A percentile compares a stretch with the other conserved stretches of the same genome.
Evolutionary conservation across 768 basidiomycete genomes (phyloP).

Genomic region (Tulasnella sp.): DNA sequence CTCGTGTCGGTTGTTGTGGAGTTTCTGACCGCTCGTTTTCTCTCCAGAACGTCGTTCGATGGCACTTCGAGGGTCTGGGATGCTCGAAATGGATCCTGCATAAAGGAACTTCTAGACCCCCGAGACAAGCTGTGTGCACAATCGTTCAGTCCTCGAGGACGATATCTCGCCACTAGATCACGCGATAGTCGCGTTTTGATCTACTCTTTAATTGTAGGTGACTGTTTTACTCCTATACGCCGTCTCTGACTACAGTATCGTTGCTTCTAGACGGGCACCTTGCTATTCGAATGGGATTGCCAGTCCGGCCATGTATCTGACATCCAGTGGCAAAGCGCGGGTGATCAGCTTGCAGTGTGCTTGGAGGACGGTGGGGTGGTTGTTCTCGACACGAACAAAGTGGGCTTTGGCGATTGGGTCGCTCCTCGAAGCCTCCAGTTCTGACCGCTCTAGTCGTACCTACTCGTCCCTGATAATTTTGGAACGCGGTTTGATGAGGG

Average conservation of each 20-base stretch:
- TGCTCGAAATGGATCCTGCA: constrained; percentile 63
- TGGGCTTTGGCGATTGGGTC: constrained; percentile 8
- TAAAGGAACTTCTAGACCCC: constrained; percentile 64
- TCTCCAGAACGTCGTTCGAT: constrained; percentile 67
- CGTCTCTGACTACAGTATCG: background rate
- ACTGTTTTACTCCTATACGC: background rate
- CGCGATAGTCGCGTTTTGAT: constrained; percentile 71
- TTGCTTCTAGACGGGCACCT: constrained; percentile 19
- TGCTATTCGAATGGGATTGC: constrained; percentile 30
- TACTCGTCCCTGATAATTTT: no score
- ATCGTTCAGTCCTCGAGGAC: constrained; percentile 66
- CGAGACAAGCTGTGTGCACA: constrained; percentile 63
- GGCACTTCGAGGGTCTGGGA: constrained; percentile 77
- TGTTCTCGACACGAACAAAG: constrained; percentile 12
- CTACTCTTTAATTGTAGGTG: constrained; percentile 56
- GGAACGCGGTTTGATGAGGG: no score
- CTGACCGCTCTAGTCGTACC: background rate
- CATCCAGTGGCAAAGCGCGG: constrained; percentile 58
- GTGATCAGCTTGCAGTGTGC: constrained; percentile 10
- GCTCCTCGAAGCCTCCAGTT: background rate
- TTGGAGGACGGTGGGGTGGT: constrained; percentile 14
- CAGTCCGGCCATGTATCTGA: constrained; percentile 59
- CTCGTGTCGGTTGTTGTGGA: background rate
- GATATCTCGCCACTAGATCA: constrained; percentile 64
- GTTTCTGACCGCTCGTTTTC: background rate